Percentiles rank a stretch among this genome's conserved stretches.
Conservation (phyloP, 768 basidiomycete genomes). For the Kwoniella newhampshirensis region DNA sequence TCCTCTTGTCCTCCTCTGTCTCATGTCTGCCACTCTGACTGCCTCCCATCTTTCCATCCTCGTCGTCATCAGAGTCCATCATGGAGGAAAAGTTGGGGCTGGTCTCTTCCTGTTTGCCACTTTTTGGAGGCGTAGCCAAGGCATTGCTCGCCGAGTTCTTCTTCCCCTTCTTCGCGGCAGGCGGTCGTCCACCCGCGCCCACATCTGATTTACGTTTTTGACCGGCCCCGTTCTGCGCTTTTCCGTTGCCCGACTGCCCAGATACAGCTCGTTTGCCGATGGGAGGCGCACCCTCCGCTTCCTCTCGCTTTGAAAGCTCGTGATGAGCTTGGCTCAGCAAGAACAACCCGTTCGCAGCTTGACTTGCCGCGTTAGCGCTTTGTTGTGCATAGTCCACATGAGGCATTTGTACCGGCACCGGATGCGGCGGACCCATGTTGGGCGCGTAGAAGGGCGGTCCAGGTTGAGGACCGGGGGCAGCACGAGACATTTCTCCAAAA, state of each 20-base stretch:
- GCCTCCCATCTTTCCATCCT: slow-evolving; percentile 30
- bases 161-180: slow-evolving; percentile 39
- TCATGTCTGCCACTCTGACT: slow-evolving; percentile 69
- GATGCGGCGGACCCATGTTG: slow-evolving; percentile 18
- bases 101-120: slow-evolving; percentile 43
- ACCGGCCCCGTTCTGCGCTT: slow-evolving; percentile 31
- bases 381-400: slow-evolving; percentile 54
- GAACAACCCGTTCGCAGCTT: slow-evolving; percentile 89
- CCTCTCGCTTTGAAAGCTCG: slow-evolving; percentile 92
- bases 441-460: slow-evolving; percentile 12
- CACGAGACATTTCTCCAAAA: slow-evolving; percentile 59
- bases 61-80: slow-evolving; percentile 34
- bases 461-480: slow-evolving; percentile 19
- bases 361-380: slow-evolving; percentile 61
- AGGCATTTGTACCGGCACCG: slow-evolving; percentile 24
- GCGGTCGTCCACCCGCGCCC: slow-evolving; percentile 5
- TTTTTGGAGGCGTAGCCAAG: slow-evolving; percentile 13
- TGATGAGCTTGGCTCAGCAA: slow-evolving; percentile 92
- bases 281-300: slow-evolving; percentile 54
- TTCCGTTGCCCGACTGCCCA: background rate
- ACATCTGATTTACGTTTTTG: slow-evolving; percentile 46
- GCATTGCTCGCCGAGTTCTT: slow-evolving; percentile 21
- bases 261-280: background rate
- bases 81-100: slow-evolving; percentile 29
- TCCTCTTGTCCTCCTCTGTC: slow-evolving; percentile 96